Evolutionary conservation across 2,329 filamentous ascomycete genomes (phyloP).

Genomic region (Aureobasidium sp.): DNA sequence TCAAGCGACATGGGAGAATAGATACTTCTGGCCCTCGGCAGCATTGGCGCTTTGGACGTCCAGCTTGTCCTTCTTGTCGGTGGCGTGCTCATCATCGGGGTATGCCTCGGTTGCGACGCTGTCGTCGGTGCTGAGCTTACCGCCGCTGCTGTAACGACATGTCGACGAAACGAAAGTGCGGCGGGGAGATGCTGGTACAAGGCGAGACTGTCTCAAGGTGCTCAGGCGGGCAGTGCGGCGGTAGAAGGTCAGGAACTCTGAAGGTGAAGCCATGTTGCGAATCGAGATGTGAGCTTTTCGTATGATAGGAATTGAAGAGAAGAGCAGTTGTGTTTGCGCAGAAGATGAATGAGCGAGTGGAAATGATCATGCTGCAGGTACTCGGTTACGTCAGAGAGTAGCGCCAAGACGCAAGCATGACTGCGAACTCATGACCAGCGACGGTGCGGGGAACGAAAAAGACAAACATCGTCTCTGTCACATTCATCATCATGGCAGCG

Average conservation of each 20-base stretch:
- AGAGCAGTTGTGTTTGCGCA: not conserved
- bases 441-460: not conserved
- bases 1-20: not conserved
- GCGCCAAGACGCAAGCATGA: not conserved
- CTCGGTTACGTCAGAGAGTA: not conserved
- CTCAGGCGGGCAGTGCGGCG: constrained; percentile 23
- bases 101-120: constrained; percentile 9
- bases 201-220: constrained; percentile 13
- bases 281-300: not conserved
- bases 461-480: not conserved
- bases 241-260: constrained; percentile 35
- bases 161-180: constrained; percentile 14
- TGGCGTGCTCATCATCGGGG: constrained; percentile 25
- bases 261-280: constrained; percentile 26
- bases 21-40: constrained; percentile 30
- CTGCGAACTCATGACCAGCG: not conserved
- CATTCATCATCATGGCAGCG: not conserved
- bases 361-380: not conserved
- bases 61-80: constrained; percentile 29
- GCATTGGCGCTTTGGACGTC: constrained; percentile 31
- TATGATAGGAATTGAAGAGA: not conserved
- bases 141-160: constrained; percentile 7
- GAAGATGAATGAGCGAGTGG: not conserved
- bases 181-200: not conserved
- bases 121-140: constrained; percentile 13